phyloP scores from a whole-genome alignment of 495 filamentous ascomycete genomes.

The Xylaria acuta region DNA sequence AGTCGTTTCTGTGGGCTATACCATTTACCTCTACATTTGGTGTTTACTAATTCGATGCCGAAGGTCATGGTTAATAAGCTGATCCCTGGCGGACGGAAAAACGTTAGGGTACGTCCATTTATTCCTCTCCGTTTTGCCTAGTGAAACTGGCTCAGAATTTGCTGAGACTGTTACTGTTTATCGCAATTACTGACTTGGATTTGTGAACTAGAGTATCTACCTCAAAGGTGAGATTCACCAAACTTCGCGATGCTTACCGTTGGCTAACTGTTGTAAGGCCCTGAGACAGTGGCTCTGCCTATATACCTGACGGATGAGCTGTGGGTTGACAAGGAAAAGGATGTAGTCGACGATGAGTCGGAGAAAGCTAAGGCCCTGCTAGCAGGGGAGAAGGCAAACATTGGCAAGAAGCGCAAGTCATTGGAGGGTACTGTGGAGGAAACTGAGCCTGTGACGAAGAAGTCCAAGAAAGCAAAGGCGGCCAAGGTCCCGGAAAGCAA shows the following conservation, averaged over 20 bases:
- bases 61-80: slow-evolving; percentile 73
- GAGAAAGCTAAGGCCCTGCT: slow-evolving; percentile 53
- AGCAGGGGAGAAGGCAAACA: slow-evolving; percentile 59
- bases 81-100: slow-evolving; percentile 82
- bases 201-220: slow-evolving; percentile 62
- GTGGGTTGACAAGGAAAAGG: slow-evolving; percentile 76
- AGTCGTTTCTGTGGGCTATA: slow-evolving; percentile 19
- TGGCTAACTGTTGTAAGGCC: slow-evolving; percentile 48
- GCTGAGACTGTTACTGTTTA: neutral
- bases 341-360: slow-evolving; percentile 71
- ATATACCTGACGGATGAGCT: slow-evolving; percentile 91
- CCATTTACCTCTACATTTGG: neutral
- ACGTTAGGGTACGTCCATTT: slow-evolving; percentile 59
- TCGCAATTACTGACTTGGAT: slow-evolving; percentile 6
- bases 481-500: slow-evolving; percentile 54
- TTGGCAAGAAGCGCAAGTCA: slow-evolving; percentile 71
- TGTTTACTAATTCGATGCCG: slow-evolving; percentile 67
- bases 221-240: slow-evolving; percentile 63
- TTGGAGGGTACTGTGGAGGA: slow-evolving; percentile 38
- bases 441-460: slow-evolving; percentile 53
- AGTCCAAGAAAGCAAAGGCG: slow-evolving; percentile 58
- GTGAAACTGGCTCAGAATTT: neutral
- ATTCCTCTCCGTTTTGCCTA: neutral
- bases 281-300: slow-evolving; percentile 82
- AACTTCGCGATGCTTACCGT: neutral